These are phyloP conservation scores for Aspergillus sp. DNA, from an alignment of 2,329 filamentous ascomycete genomes.

Conservation along the genomic window DNA sequence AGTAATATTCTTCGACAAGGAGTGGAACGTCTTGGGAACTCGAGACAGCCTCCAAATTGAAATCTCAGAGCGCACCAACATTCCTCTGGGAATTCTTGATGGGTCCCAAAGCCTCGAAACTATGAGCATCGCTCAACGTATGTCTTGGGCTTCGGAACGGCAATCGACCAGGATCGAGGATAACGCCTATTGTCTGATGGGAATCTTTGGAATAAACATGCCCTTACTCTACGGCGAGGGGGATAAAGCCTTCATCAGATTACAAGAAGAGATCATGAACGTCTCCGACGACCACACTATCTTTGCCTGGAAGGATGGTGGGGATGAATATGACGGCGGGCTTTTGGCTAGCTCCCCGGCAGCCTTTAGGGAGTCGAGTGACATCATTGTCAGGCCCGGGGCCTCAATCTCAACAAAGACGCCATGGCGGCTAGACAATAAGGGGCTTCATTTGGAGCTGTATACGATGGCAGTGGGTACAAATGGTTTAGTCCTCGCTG, in stretches of 20 bases:
- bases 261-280: conserved; percentile 1
- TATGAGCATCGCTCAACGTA: not conserved
- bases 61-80: not conserved
- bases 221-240: not conserved
- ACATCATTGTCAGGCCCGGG: not conserved
- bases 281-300: not conserved
- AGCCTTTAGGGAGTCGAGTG: not conserved
- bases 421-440: not conserved
- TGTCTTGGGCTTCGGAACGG: not conserved
- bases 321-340: not conserved
- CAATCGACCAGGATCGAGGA: not conserved
- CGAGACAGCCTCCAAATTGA: not conserved
- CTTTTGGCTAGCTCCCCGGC: not conserved
- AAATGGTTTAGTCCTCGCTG: not conserved
- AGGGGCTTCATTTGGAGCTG: not conserved
- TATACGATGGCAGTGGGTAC: not conserved
- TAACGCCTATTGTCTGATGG: not conserved
- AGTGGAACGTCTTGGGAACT: not conserved
- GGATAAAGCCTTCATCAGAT: not conserved
- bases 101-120: not conserved
- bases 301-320: not conserved
- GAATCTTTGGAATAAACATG: not conserved
- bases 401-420: not conserved
- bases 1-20: not conserved
- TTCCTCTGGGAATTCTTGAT: not conserved